phyloP scores from a whole-genome alignment of 208 protist genomes.

The Crithidia fasciculata region DNA sequence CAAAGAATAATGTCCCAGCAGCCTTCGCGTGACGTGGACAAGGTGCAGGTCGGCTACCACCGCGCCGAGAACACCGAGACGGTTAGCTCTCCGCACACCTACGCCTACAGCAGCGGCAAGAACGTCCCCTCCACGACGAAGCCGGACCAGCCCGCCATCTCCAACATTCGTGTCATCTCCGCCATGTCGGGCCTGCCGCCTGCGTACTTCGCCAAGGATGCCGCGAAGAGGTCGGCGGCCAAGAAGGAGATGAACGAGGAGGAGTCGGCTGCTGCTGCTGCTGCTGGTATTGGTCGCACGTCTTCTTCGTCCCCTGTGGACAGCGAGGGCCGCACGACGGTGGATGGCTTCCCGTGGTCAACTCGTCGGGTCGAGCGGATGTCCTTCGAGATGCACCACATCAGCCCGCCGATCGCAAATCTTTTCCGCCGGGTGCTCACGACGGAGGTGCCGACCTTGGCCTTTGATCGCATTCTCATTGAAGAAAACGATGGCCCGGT shows the following conservation, averaged over 20 bases:
- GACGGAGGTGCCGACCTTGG: conserved; percentile 98
- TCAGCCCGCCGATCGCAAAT: conserved; percentile 95
- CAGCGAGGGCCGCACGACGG: conserved; percentile 13
- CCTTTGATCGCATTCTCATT: conserved; percentile 98
- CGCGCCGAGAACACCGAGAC: conserved; percentile 84
- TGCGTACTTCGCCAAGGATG: conserved; percentile 21
- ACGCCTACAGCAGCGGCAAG: conserved; percentile 47
- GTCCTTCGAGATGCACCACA: conserved; percentile 81
- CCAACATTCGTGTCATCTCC: conserved; percentile 74
- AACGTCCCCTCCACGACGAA: conserved; percentile 52
- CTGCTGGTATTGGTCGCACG: conserved; percentile 15
- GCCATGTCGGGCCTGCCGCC: conserved; percentile 62
- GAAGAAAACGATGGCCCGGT: conserved; percentile 98
- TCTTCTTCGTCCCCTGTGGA: conserved; percentile 12
- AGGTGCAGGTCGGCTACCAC: conserved; percentile 76
- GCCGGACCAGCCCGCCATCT: conserved; percentile 70
- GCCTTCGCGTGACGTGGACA: conserved; percentile 48
- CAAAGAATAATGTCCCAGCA: conserved; percentile 8
- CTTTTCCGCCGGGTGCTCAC: conserved; percentile 97
- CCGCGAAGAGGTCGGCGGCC: background rate
- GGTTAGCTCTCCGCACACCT: conserved; percentile 83
- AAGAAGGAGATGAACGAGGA: conserved; percentile 41
- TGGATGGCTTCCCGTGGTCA: conserved; percentile 49
- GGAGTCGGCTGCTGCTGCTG: background rate
- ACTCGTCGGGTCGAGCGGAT: conserved; percentile 81